Evolutionary conservation across 192 early-diverging fungal species (phyloP).

Genomic region (Dimargaris cristalligena): DNA sequence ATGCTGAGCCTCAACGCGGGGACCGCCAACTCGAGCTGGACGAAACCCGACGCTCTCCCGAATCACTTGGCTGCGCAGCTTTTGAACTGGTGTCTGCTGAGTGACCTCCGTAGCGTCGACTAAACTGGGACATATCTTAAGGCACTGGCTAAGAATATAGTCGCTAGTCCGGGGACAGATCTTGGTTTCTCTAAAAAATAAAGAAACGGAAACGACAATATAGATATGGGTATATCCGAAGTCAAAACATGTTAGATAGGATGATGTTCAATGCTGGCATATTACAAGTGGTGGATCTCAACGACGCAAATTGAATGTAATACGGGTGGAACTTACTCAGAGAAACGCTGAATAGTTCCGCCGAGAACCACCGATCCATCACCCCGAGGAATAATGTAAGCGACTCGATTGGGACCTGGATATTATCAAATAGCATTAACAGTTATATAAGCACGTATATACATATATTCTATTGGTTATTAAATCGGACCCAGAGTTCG

Average conservation of each 20-base stretch:
- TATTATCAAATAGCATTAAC: slow-evolving; percentile 11
- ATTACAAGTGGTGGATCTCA: slow-evolving; percentile 12
- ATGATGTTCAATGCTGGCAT: not conserved
- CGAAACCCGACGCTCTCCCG: slow-evolving; percentile 33
- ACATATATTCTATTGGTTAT: not conserved
- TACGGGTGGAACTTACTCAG: slow-evolving; percentile 21
- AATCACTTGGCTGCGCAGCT: slow-evolving; percentile 18
- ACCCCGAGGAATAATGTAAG: slow-evolving; percentile 73
- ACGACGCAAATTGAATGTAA: not conserved
- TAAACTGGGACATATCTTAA: slow-evolving; percentile 25
- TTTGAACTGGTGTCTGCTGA: slow-evolving; percentile 9
- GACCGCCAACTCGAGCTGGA: slow-evolving; percentile 31
- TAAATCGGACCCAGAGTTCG: slow-evolving; percentile 4
- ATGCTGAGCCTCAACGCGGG: slow-evolving; percentile 30
- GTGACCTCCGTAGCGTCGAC: not conserved
- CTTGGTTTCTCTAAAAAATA: slow-evolving; percentile 15
- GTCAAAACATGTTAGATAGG: not conserved
- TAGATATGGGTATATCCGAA: not conserved
- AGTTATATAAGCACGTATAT: not conserved
- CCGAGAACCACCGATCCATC: slow-evolving; percentile 63
- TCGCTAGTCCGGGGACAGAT: slow-evolving; percentile 21
- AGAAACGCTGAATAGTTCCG: slow-evolving; percentile 37
- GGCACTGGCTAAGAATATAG: slow-evolving; percentile 25
- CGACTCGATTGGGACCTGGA: slow-evolving; percentile 18
- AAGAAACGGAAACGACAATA: slow-evolving; percentile 8